Evolutionary conservation across 1,284 basidiomycete species (phyloP).

Genomic region (Ustilago esculenta): DNA sequence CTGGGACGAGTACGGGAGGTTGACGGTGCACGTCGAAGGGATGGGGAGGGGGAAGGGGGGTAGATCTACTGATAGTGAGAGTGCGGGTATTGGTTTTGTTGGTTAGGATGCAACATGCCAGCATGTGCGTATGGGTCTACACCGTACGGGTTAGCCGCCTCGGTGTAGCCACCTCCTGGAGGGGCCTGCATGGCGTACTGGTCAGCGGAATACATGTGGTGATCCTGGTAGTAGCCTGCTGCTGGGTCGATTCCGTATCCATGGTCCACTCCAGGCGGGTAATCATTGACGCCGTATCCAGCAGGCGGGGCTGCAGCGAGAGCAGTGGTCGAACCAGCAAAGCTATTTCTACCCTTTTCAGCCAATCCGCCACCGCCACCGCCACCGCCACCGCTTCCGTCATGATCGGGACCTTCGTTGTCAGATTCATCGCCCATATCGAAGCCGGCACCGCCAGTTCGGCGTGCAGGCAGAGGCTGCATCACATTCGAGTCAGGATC

Average conservation of each 20-base stretch:
- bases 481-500: conserved; percentile 57
- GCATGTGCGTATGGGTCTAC: conserved; percentile 31
- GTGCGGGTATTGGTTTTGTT: conserved; percentile 1
- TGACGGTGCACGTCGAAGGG: no score
- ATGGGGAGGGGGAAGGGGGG: not conserved
- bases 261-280: conserved; percentile 14
- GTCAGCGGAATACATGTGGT: conserved; percentile 22
- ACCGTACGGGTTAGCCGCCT: conserved; percentile 11
- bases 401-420: conserved; percentile 35
- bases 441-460: conserved; percentile 64
- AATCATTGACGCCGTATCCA: conserved; percentile 29
- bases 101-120: conserved; percentile 32
- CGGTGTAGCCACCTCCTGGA: conserved; percentile 6
- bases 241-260: conserved; percentile 28
- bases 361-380: conserved; percentile 1
- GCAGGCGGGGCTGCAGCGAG: conserved; percentile 25
- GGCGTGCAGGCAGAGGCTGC: conserved; percentile 61
- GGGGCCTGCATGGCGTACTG: conserved; percentile 29
- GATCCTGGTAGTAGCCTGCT: conserved; percentile 23
- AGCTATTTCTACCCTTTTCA: conserved; percentile 47
- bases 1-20: no score
- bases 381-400: conserved; percentile 9
- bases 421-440: conserved; percentile 65
- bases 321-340: conserved; percentile 39
- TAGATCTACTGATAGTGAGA: conserved; percentile 21